These are phyloP conservation scores for Dissophora globulifera DNA, from an alignment of 192 early-diverging fungal genomes.

Conservation along the genomic window DNA sequence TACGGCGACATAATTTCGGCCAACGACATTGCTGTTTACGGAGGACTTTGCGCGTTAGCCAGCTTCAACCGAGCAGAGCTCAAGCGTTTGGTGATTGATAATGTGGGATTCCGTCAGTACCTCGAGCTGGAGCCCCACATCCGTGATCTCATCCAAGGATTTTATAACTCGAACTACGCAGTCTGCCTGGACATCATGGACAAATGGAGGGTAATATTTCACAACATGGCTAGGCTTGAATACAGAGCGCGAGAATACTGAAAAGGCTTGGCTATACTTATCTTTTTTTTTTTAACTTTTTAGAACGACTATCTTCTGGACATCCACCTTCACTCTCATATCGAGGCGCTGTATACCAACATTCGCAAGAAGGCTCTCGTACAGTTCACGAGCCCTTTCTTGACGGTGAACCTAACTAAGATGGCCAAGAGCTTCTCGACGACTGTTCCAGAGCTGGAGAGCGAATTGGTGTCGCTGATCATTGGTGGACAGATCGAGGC, in stretches of 20 bases:
- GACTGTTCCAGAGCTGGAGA: constrained; percentile 68
- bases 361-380: constrained; percentile 83
- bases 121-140: constrained; percentile 87
- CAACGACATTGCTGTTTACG: constrained; percentile 88
- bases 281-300: constrained; percentile 2
- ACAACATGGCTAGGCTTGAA: too few relatives aligned
- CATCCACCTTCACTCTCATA: constrained; percentile 75
- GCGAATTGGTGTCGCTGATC: constrained; percentile 76
- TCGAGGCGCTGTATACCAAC: constrained; percentile 72
- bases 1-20: constrained; percentile 67
- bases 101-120: constrained; percentile 76
- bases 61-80: constrained; percentile 79
- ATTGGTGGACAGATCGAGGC: constrained; percentile 77
- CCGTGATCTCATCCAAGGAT: constrained; percentile 74
- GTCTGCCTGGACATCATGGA: constrained; percentile 73
- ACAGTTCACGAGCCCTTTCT: constrained; percentile 86
- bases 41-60: constrained; percentile 80
- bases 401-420: constrained; percentile 77
- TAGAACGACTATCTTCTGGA: constrained; percentile 70
- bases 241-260: too few relatives aligned
- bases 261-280: not conserved
- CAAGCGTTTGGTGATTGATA: constrained; percentile 76
- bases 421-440: constrained; percentile 83
- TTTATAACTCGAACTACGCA: constrained; percentile 82
- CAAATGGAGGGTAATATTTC: constrained; percentile 67